A percentile compares a stretch with the other conserved stretches of the same genome.
These are phyloP conservation scores for Chlorella sp. DNA, from an alignment of 139 green algal species.

Conservation along the genomic window DNA sequence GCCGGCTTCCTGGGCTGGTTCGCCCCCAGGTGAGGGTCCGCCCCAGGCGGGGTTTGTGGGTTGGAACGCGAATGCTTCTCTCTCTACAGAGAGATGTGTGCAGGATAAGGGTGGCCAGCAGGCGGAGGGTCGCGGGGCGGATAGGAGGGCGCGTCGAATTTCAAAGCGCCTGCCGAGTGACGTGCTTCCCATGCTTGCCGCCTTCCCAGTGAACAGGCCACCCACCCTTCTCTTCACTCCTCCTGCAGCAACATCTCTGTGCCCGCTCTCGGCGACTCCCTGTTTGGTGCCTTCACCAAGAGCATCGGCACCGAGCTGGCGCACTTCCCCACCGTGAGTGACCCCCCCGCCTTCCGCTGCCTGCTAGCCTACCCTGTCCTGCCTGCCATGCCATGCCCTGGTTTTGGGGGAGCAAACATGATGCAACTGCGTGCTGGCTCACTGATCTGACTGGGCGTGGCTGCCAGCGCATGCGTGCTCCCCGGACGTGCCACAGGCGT, in stretches of 20 bases:
- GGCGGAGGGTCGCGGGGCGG: neutral
- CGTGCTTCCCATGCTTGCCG: neutral
- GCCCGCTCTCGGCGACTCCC: conserved; percentile 71
- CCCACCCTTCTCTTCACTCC: neutral
- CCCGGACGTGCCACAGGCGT: too few relatives aligned
- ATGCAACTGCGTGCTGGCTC: too few relatives aligned
- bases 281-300: conserved; percentile 79
- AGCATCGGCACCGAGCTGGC: conserved; percentile 78
- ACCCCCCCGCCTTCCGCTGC: neutral
- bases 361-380: neutral
- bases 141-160: too few relatives aligned
- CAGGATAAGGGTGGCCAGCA: neutral
- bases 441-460: too few relatives aligned
- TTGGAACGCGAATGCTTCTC: too few relatives aligned
- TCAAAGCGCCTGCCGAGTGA: neutral
- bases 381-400: too few relatives aligned
- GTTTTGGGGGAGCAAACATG: too few relatives aligned
- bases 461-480: too few relatives aligned
- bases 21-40: neutral
- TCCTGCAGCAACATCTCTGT: conserved; percentile 69
- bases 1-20: conserved; percentile 37
- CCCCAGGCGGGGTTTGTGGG: too few relatives aligned
- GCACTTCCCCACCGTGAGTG: conserved; percentile 71
- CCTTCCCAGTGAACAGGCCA: too few relatives aligned
- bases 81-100: too few relatives aligned